Evolutionary conservation across 2,329 filamentous ascomycete species (phyloP).

Genomic region (Boeremia exigua): DNA sequence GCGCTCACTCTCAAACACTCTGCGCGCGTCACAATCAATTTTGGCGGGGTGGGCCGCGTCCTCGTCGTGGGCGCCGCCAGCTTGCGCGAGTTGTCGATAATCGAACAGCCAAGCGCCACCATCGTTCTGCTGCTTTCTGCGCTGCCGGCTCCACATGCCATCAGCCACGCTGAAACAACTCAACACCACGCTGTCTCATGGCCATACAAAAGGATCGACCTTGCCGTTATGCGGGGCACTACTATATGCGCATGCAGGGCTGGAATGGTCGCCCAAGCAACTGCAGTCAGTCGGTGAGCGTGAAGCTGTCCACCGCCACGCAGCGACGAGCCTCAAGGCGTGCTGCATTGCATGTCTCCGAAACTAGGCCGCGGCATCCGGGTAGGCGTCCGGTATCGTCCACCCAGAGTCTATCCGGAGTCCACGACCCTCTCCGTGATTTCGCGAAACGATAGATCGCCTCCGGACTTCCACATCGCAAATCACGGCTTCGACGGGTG

Average conservation of each 20-base stretch:
- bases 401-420: slow-evolving; percentile 13
- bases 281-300: slow-evolving; percentile 15
- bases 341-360: slow-evolving; percentile 14
- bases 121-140: slow-evolving; percentile 14
- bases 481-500: slow-evolving; percentile 15
- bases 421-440: slow-evolving; percentile 15
- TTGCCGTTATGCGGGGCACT: slow-evolving; percentile 17
- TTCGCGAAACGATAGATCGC: slow-evolving; percentile 22
- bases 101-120: slow-evolving; percentile 15
- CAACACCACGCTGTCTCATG: slow-evolving; percentile 36
- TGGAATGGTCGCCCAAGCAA: slow-evolving; percentile 13
- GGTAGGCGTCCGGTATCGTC: slow-evolving; percentile 13
- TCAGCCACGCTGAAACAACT: slow-evolving; percentile 38
- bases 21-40: slow-evolving; percentile 13
- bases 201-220: slow-evolving; percentile 16
- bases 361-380: slow-evolving; percentile 19
- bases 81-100: slow-evolving; percentile 3
- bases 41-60: slow-evolving; percentile 17
- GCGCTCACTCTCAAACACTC: slow-evolving; percentile 10
- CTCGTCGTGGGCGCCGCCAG: slow-evolving; percentile 3
- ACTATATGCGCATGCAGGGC: slow-evolving; percentile 10
- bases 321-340: slow-evolving; percentile 11
- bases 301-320: slow-evolving; percentile 13
- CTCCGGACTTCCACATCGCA: slow-evolving; percentile 15
- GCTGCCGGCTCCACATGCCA: slow-evolving; percentile 20